Evolutionary conservation across 208 protist species (phyloP).

Genomic region (Wallacemonas sp.): DNA sequence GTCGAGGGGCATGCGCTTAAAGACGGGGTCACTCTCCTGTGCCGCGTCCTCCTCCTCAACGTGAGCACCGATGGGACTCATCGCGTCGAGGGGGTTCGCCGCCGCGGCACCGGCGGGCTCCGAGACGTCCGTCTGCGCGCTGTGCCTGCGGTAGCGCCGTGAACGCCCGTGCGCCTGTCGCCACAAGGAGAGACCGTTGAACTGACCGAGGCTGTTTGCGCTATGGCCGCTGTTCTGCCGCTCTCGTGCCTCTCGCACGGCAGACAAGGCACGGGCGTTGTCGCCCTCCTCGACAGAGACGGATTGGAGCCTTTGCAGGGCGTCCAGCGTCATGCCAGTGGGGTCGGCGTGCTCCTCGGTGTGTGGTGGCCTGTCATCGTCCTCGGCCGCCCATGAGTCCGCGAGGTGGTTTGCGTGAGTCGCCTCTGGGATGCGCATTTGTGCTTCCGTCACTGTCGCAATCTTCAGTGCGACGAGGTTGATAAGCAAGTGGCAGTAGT

Average conservation of each 20-base stretch:
- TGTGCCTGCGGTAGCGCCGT: neutral
- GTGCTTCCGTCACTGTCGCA: conserved; percentile 2
- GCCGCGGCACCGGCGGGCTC: neutral
- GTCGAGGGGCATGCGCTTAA: conserved; percentile 1
- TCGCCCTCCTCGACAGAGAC: neutral
- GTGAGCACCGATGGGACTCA: neutral
- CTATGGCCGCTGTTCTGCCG: neutral
- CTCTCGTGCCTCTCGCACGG: neutral
- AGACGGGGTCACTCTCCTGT: neutral
- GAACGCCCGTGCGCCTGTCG: neutral
- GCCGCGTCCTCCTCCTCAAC: neutral
- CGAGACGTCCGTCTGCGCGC: neutral
- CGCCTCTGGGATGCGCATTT: conserved; percentile 5
- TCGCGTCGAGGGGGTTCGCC: neutral
- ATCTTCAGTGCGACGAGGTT: conserved; percentile 9
- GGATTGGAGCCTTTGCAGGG: neutral
- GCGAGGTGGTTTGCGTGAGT: neutral
- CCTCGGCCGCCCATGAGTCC: neutral
- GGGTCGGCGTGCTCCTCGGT: neutral
- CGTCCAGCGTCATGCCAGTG: neutral
- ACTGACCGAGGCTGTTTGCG: neutral
- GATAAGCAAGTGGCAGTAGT: conserved; percentile 6
- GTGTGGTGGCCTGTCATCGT: neutral
- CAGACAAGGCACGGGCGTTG: neutral
- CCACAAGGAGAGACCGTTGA: neutral